These are phyloP conservation scores for Escovopsis sp. DNA, from an alignment of 2,329 filamentous ascomycete genomes.

Conservation along the genomic window DNA sequence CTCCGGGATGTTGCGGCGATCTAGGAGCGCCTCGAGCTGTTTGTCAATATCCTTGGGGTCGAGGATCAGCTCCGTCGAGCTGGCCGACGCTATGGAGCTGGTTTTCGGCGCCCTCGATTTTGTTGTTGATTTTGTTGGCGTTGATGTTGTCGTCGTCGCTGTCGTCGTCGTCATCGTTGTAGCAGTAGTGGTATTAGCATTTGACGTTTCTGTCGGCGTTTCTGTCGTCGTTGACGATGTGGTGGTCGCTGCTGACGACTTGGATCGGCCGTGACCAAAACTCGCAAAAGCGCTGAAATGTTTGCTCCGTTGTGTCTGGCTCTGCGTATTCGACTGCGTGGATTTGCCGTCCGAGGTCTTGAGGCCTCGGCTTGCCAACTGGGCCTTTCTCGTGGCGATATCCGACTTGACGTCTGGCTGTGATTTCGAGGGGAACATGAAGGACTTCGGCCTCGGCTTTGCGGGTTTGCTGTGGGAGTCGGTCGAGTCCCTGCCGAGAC, in stretches of 20 bases:
- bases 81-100: conserved; percentile 10
- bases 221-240: conserved; percentile 5
- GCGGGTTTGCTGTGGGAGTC: conserved; percentile 5
- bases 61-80: conserved; percentile 32
- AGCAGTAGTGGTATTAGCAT: no score
- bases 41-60: conserved; percentile 40
- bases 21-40: conserved; percentile 51
- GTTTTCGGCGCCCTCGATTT: neutral
- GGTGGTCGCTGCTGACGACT: conserved; percentile 20
- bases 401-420: conserved; percentile 8
- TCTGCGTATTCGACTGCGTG: neutral
- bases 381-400: conserved; percentile 10
- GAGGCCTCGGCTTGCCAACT: conserved; percentile 19
- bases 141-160: no score
- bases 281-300: conserved; percentile 25
- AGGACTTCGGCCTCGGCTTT: conserved; percentile 37
- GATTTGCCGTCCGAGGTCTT: conserved; percentile 12
- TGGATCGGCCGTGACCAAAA: conserved; percentile 23
- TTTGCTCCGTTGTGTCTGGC: conserved; percentile 21
- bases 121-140: neutral
- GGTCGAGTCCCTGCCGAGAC: conserved; percentile 1
- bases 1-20: conserved; percentile 84
- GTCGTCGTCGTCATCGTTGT: no score
- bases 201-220: neutral
- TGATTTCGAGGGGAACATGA: conserved; percentile 22